Evolutionary conservation across 2,329 filamentous ascomycete genomes (phyloP).

Genomic region (Thielaviopsis musarum): DNA sequence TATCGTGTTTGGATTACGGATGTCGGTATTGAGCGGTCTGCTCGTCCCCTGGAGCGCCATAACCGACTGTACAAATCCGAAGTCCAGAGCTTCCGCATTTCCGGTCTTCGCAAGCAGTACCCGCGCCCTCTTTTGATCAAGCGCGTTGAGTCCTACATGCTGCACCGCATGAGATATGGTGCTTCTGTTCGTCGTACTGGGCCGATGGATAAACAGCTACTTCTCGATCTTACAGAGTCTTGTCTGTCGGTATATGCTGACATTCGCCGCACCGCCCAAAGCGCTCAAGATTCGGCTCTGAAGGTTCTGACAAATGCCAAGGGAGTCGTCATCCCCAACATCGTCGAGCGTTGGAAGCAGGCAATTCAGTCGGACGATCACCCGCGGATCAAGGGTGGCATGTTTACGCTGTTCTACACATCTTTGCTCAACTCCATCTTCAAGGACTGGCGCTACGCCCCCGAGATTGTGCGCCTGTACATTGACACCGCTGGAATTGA

Average conservation of each 20-base stretch:
- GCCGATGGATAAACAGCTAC: constrained; percentile 68
- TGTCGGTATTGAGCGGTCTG: constrained; percentile 88
- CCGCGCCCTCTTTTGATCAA: constrained; percentile 83
- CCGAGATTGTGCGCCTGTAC: constrained; percentile 75
- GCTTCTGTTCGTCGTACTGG: constrained; percentile 75
- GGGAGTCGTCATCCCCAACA: constrained; percentile 74
- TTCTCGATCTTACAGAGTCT: constrained; percentile 78
- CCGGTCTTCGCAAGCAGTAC: constrained; percentile 79
- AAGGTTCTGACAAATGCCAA: constrained; percentile 81
- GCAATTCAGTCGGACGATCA: constrained; percentile 69
- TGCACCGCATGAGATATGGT: constrained; percentile 88
- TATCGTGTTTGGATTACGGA: constrained; percentile 97
- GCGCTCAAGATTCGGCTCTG: constrained; percentile 79
- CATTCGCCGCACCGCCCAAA: constrained; percentile 84
- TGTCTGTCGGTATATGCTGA: constrained; percentile 87
- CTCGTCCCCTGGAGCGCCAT: constrained; percentile 80
- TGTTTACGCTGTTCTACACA: constrained; percentile 82
- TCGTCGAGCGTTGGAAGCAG: constrained; percentile 61
- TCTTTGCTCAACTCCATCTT: constrained; percentile 75
- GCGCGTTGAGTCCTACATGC: constrained; percentile 83
- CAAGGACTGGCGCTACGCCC: constrained; percentile 88
- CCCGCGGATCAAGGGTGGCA: constrained; percentile 81
- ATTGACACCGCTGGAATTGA: constrained; percentile 81
- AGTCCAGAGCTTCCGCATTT: constrained; percentile 85
- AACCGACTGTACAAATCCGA: constrained; percentile 72